phyloP scores from a whole-genome alignment of 495 filamentous ascomycete genomes.

The Bathelium albidoporum region DNA sequence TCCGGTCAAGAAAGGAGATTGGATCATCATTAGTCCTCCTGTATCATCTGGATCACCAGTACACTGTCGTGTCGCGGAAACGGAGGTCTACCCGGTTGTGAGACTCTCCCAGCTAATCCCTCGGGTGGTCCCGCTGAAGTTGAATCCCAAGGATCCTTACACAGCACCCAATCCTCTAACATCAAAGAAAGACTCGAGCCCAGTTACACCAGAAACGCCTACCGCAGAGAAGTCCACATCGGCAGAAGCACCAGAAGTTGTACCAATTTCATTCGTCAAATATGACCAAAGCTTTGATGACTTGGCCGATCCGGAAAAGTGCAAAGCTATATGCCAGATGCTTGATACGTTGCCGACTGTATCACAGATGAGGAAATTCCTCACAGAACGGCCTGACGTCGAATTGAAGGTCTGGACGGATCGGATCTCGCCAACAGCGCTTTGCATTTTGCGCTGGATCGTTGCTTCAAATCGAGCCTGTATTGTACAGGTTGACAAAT shows the following conservation, averaged over 20 bases:
- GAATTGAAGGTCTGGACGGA: slow-evolving; percentile 51
- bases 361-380: slow-evolving; percentile 48
- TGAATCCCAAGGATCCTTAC: no score
- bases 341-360: slow-evolving; percentile 62
- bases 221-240: neutral
- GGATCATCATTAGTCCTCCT: slow-evolving; percentile 41
- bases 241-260: slow-evolving; percentile 15
- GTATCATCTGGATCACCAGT: slow-evolving; percentile 14
- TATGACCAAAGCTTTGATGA: slow-evolving; percentile 51
- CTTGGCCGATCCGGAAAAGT: slow-evolving; percentile 39
- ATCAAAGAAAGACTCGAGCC: no score
- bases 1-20: slow-evolving; percentile 43
- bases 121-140: no score
- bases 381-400: slow-evolving; percentile 35
- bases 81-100: slow-evolving; percentile 25
- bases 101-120: slow-evolving; percentile 20
- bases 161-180: no score
- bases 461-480: slow-evolving; percentile 84
- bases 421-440: slow-evolving; percentile 53
- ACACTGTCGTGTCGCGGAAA: slow-evolving; percentile 38
- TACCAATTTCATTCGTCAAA: slow-evolving; percentile 22
- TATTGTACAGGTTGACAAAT: slow-evolving; percentile 59
- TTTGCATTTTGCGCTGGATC: slow-evolving; percentile 74
- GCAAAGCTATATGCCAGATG: slow-evolving; percentile 43
- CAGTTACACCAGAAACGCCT: no score